Evolutionary conservation across 2,329 filamentous ascomycete genomes (phyloP).

Genomic region (Aspergillus ruber): DNA sequence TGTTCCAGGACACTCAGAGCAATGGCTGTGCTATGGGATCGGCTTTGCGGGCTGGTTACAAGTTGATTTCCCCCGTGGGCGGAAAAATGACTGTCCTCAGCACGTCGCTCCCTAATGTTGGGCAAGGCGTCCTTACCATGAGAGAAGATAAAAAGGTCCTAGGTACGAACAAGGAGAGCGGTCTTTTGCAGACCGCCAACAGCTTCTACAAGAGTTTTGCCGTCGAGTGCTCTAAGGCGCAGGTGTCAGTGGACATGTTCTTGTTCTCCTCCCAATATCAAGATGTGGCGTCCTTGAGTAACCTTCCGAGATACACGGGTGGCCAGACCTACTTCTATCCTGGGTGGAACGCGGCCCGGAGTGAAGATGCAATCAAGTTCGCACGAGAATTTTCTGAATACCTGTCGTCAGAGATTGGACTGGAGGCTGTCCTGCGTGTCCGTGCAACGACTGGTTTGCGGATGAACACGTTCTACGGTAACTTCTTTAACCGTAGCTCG

Average conservation of each 20-base stretch:
- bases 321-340: constrained; percentile 99
- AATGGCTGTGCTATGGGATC: constrained; percentile 91
- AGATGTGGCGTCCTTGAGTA: constrained; percentile 92
- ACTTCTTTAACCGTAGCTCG: constrained; percentile 98
- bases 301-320: constrained; percentile 90
- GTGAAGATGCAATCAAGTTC: constrained; percentile 96
- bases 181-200: constrained; percentile 81
- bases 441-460: constrained; percentile 88
- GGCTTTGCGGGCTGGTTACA: constrained; percentile 85
- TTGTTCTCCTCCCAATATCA: constrained; percentile 94
- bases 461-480: constrained; percentile 98
- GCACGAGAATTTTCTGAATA: constrained; percentile 95
- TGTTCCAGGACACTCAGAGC: constrained; percentile 94
- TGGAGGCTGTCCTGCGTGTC: constrained; percentile 93
- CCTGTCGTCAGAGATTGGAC: constrained; percentile 88
- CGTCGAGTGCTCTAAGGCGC: constrained; percentile 97
- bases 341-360: constrained; percentile 89
- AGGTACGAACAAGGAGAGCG: constrained; percentile 85
- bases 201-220: constrained; percentile 99
- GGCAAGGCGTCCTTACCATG: constrained; percentile 83
- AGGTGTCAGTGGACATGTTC: constrained; percentile 98
- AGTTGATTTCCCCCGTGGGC: constrained; percentile 87
- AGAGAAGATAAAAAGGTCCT: constrained; percentile 94
- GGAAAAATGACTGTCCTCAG: constrained; percentile 92
- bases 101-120: constrained; percentile 82